Conservation (phyloP, 306 rosid species). For the Mimosa pudica region DNA sequence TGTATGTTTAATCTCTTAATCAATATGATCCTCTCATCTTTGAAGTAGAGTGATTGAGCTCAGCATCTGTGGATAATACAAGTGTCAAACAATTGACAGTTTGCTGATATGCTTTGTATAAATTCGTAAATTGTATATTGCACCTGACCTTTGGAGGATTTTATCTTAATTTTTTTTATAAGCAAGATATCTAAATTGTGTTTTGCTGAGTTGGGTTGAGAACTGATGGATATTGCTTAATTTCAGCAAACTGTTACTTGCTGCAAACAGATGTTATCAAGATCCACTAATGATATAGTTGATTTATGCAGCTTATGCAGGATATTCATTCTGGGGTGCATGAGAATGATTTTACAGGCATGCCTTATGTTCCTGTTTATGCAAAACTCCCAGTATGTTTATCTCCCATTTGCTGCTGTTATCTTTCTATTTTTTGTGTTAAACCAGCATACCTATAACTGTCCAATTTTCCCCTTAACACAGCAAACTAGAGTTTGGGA, state of each 20-base stretch:
- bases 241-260: not conserved
- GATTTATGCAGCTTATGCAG: slow-evolving; percentile 73
- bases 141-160: slow-evolving; percentile 13
- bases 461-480: slow-evolving; percentile 11
- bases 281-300: slow-evolving; percentile 40
- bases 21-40: slow-evolving; percentile 1
- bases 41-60: slow-evolving; percentile 4
- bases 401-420: slow-evolving; percentile 27
- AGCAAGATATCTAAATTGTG: not conserved
- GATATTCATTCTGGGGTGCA: slow-evolving; percentile 71
- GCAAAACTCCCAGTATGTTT: slow-evolving; percentile 75
- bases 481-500: slow-evolving; percentile 16
- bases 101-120: slow-evolving; percentile 3
- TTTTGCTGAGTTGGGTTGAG: slow-evolving; percentile 4
- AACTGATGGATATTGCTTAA: not conserved
- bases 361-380: slow-evolving; percentile 82
- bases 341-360: slow-evolving; percentile 61
- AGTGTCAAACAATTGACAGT: not conserved
- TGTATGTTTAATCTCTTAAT: not conserved
- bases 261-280: slow-evolving; percentile 24
- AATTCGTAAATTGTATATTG: slow-evolving; percentile 3
- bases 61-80: not conserved
- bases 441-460: slow-evolving; percentile 2
- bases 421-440: not conserved
- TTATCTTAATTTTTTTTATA: slow-evolving; percentile 12